Evolutionary conservation across 768 basidiomycete genomes (phyloP).

Genomic region (Lactarius deliciosus): DNA sequence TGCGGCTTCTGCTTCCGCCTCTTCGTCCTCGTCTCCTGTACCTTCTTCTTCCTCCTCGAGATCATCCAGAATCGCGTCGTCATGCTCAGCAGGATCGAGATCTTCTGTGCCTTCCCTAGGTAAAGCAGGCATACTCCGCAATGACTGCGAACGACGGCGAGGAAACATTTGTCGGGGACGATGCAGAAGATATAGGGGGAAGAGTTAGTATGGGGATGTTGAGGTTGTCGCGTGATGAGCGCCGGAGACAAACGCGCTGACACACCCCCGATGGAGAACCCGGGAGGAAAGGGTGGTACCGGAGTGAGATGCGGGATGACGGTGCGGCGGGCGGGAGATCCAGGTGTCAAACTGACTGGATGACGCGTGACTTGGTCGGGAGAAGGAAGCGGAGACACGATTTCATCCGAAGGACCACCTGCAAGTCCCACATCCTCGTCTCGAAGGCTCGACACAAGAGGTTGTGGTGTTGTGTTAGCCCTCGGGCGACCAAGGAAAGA

Average conservation of each 20-base stretch:
- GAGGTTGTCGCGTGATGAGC: slow-evolving; percentile 29
- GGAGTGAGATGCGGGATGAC: not conserved
- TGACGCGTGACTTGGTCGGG: slow-evolving; percentile 8
- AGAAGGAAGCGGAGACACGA: slow-evolving; percentile 3
- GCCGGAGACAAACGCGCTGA: slow-evolving; percentile 30
- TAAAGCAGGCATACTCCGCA: slow-evolving; percentile 29
- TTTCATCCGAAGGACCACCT: not conserved
- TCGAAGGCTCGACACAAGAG: not conserved
- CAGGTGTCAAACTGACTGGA: slow-evolving; percentile 19
- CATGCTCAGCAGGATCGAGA: slow-evolving; percentile 38
- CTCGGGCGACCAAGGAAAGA: slow-evolving; percentile 2
- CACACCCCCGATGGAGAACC: slow-evolving; percentile 26
- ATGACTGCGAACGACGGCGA: slow-evolving; percentile 21
- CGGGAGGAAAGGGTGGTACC: slow-evolving; percentile 5
- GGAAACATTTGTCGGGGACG: slow-evolving; percentile 3
- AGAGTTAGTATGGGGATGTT: slow-evolving; percentile 28
- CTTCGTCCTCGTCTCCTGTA: slow-evolving; percentile 21
- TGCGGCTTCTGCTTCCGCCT: slow-evolving; percentile 14
- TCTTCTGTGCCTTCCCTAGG: slow-evolving; percentile 38
- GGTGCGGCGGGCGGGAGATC: not conserved
- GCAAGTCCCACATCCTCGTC: not conserved
- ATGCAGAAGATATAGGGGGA: slow-evolving; percentile 23
- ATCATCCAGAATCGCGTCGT: slow-evolving; percentile 40
- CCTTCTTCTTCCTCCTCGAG: slow-evolving; percentile 40
- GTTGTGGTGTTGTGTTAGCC: slow-evolving; percentile 1